Base-by-base conservation (phyloP, 2,329 filamentous ascomycete species). In the Hymenoscyphus infarciens region DNA sequence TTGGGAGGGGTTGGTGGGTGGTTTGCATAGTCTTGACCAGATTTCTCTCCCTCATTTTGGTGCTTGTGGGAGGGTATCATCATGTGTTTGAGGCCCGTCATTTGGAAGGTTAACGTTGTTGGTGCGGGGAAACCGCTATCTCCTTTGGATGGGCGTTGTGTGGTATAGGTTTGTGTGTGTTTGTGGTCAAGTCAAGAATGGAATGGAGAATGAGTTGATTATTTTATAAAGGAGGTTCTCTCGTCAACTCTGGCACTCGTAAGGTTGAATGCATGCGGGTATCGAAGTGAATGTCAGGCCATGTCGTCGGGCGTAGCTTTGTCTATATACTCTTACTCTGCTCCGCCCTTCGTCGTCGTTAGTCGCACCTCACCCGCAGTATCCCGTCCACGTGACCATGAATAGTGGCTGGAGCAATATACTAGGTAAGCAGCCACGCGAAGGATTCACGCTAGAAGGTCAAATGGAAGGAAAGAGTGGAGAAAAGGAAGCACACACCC, bases 1-100 rank as follows among this genome's bases (percentile, higher is more conserved):
- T 65, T 16, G 13, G 52, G 52, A 53, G 3, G 52, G 22, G 25
- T 68, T 39, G 29, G 56, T 19, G 29, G 55, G 16, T 22, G 49
- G 38, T 56, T 67, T 19, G n/a, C 42, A 7, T 22, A 25, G 8
- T 4, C 42, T 49, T 49, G 42, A 22, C 7, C 19, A 10, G 10
- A 4, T 25, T 49, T 49, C 42, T 42, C 39, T n/a, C 16, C 39
- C 16, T 49, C n/a, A 6, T 49, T 22, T 22, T 49, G 42, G n/a
- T 49, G n/a, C 42, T 49, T 49, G 42, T 22, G n/a, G 16, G 42
- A 22, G 25, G 42, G 7, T 13, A 49, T 49, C n/a, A 49, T 49
- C n/a, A 49, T 49, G n/a, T 22, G 10, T 22, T 49, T 49, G 19
- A 49, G 42, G 42, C 42, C n/a, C 42, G 42, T 11, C 42, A 22